Percentiles rank a stretch among this genome's conserved stretches.
Evolutionary conservation across 202 grass and related monocot species (phyloP).

Genomic region (Digitaria exilis): DNA sequence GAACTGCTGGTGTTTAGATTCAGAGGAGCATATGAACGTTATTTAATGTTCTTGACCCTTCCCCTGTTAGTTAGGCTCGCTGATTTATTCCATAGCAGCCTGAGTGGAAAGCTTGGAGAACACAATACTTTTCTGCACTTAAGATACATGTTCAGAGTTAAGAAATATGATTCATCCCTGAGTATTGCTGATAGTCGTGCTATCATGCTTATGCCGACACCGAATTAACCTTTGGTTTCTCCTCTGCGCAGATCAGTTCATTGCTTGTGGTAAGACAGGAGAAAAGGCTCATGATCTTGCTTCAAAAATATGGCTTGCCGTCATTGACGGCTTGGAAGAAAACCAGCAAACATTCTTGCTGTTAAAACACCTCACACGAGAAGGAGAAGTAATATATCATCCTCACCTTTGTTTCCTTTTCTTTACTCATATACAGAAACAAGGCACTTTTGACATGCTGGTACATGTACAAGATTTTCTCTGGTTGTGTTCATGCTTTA

Average conservation of each 20-base stretch:
- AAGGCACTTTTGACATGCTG: neutral
- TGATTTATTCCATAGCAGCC: neutral
- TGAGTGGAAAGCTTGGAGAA: slow-evolving; percentile 22
- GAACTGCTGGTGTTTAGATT: slow-evolving; percentile 6
- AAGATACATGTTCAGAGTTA: neutral
- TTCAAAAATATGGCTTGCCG: slow-evolving; percentile 87
- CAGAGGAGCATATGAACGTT: neutral
- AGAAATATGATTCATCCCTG: slow-evolving; percentile 6
- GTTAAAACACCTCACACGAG: slow-evolving; percentile 73
- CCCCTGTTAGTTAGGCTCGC: neutral
- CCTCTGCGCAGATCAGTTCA: slow-evolving; percentile 87
- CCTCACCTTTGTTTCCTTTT: slow-evolving; percentile 1
- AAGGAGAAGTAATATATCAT: slow-evolving; percentile 82
- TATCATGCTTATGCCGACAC: neutral
- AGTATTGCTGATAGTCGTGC: slow-evolving; percentile 15
- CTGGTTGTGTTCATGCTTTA: neutral
- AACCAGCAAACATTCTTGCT: slow-evolving; percentile 68
- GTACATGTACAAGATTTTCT: slow-evolving; percentile 1
- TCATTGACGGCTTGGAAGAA: slow-evolving; percentile 97
- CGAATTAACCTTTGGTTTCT: neutral
- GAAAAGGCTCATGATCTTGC: slow-evolving; percentile 93
- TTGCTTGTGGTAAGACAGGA: slow-evolving; percentile 80
- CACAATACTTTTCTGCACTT: neutral
- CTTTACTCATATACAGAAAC: neutral
- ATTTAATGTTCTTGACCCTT: neutral